phyloP scores from a whole-genome alignment of 495 filamentous ascomycete species.

The Penicillium nucicola region DNA sequence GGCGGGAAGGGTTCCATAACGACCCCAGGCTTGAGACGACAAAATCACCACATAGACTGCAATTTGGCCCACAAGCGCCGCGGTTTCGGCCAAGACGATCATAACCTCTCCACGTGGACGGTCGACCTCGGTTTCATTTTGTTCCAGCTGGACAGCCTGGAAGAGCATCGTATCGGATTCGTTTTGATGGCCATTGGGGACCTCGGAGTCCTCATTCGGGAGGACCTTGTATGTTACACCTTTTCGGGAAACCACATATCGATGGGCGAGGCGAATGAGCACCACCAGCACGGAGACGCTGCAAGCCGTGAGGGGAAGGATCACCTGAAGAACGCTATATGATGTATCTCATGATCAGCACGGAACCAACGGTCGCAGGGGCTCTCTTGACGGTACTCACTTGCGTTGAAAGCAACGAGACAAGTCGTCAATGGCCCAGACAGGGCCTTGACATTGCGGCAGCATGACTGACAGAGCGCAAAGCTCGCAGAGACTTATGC shows the following conservation, averaged over 20 bases:
- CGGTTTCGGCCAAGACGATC: slow-evolving; percentile 67
- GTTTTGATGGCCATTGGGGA: slow-evolving; percentile 52
- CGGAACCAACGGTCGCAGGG: slow-evolving; percentile 1
- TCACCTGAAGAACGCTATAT: slow-evolving; percentile 75
- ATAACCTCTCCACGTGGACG: slow-evolving; percentile 69
- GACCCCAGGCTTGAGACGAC: slow-evolving; percentile 51
- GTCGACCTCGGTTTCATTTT: slow-evolving; percentile 69
- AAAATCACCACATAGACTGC: slow-evolving; percentile 62
- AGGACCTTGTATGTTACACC: slow-evolving; percentile 31
- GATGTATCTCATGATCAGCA: slow-evolving; percentile 16
- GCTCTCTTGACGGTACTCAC: slow-evolving; percentile 41
- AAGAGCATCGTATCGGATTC: slow-evolving; percentile 63
- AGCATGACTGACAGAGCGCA: slow-evolving; percentile 49
- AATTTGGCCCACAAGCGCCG: slow-evolving; percentile 69
- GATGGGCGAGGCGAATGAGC: slow-evolving; percentile 50
- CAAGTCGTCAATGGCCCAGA: slow-evolving; percentile 89
- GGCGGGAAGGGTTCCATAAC: slow-evolving; percentile 56
- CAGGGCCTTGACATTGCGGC: slow-evolving; percentile 70
- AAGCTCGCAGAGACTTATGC: slow-evolving; percentile 13
- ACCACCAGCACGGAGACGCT: slow-evolving; percentile 68
- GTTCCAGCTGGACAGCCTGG: slow-evolving; percentile 62
- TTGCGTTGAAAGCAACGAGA: slow-evolving; percentile 83
- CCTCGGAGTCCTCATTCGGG: slow-evolving; percentile 37
- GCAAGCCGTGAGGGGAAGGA: slow-evolving; percentile 73
- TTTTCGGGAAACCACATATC: slow-evolving; percentile 40